Evolutionary conservation across 305 asterid genomes (phyloP).

Genomic region (Solanum hybrid): DNA sequence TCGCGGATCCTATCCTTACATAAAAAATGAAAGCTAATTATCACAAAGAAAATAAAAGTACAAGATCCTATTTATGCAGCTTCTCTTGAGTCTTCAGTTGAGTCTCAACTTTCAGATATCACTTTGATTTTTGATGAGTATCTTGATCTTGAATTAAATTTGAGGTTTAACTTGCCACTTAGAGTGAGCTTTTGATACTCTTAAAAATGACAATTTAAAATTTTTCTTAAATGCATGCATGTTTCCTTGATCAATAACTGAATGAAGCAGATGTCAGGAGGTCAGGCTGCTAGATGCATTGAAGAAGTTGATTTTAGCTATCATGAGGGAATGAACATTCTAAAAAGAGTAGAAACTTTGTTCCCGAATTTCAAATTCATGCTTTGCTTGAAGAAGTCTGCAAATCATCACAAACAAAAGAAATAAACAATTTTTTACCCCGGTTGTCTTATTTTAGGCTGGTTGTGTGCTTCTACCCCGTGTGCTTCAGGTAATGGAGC

Average conservation of each 20-base stretch:
- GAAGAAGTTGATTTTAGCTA: neutral
- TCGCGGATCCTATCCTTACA: neutral
- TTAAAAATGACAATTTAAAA: no score
- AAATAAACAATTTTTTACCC: neutral
- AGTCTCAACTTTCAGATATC: no score
- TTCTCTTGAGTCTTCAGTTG: neutral
- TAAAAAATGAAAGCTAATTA: neutral
- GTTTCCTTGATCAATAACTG: neutral
- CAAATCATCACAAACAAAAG: neutral
- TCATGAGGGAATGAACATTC: neutral
- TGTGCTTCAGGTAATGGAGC: neutral
- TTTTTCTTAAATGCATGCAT: neutral
- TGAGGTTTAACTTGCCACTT: neutral
- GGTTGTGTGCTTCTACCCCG: neutral
- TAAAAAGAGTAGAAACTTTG: neutral
- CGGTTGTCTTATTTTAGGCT: neutral
- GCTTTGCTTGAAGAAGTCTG: neutral
- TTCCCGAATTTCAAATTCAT: neutral
- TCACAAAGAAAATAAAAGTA: neutral
- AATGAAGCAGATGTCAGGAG: neutral
- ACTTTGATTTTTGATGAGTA: neutral
- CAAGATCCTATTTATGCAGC: neutral
- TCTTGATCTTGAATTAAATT: neutral
- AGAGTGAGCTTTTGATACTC: neutral
- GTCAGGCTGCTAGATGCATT: neutral